These are phyloP conservation scores for Agrocybe pediades DNA, from an alignment of 768 basidiomycete species.

Conservation along the genomic window DNA sequence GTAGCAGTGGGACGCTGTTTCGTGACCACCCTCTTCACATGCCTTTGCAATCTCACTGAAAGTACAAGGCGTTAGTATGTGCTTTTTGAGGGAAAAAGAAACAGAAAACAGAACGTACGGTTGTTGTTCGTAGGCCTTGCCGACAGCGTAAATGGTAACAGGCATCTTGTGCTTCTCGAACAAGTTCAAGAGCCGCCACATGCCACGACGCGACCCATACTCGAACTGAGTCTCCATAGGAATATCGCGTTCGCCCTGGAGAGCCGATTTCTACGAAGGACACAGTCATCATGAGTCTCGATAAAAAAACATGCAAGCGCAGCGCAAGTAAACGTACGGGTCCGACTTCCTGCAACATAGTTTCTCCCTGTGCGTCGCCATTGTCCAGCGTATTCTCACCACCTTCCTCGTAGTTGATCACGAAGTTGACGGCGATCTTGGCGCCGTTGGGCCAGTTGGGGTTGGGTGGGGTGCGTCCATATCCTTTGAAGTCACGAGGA, in stretches of 20 bases:
- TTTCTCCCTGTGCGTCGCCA: conserved; percentile 16
- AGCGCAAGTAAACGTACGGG: conserved; percentile 8
- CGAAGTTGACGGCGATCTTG: conserved; percentile 19
- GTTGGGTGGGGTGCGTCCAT: conserved; percentile 18
- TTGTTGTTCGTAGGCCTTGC: conserved; percentile 16
- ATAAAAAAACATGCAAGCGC: background rate
- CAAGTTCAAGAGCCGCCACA: conserved; percentile 19
- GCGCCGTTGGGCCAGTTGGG: conserved; percentile 19
- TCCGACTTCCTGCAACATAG: conserved; percentile 13
- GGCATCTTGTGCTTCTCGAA: conserved; percentile 17
- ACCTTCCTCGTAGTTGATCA: conserved; percentile 21
- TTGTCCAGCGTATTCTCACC: conserved; percentile 19
- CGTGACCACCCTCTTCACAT: conserved; percentile 16
- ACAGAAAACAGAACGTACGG: conserved; percentile 7
- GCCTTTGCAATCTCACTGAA: conserved; percentile 14
- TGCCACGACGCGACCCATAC: conserved; percentile 19
- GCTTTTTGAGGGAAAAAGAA: background rate
- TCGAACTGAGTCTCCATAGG: conserved; percentile 20
- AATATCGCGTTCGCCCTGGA: conserved; percentile 15
- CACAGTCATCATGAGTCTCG: background rate
- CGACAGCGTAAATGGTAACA: conserved; percentile 17
- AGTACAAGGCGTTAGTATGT: background rate
- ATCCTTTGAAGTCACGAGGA: conserved; percentile 15
- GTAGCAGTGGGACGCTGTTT: conserved; percentile 20
- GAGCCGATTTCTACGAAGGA: conserved; percentile 7